Conservation (phyloP, 73 alveolate species). For the Tetrahymena malaccensis region DNA sequence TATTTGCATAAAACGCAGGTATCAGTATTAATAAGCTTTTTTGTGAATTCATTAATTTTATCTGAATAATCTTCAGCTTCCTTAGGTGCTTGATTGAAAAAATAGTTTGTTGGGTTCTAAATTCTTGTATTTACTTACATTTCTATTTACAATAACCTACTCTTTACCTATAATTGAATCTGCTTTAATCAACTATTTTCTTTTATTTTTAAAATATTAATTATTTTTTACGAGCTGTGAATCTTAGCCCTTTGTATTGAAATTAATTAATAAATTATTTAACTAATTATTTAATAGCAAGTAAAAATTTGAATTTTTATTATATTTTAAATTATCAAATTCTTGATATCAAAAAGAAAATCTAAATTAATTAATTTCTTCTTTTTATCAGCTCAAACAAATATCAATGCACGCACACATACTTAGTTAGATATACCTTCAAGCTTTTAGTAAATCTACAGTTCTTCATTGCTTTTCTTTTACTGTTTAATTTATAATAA, state of each 20-base stretch:
- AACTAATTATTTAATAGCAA: background rate
- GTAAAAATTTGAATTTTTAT: background rate
- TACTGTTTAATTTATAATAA: background rate
- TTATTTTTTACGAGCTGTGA: background rate
- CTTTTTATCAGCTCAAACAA: too few relatives aligned
- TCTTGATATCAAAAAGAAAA: background rate
- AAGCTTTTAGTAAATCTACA: background rate
- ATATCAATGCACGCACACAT: background rate
- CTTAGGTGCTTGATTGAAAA: slow-evolving; percentile 21
- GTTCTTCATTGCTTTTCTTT: background rate
- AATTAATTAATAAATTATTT: background rate
- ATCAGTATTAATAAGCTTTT: slow-evolving; percentile 35
- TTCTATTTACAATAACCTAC: background rate
- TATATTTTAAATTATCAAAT: background rate
- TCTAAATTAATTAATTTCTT: background rate
- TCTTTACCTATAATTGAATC: background rate
- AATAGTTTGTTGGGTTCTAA: slow-evolving; percentile 30
- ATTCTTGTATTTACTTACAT: slow-evolving; percentile 1
- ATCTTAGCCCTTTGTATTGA: background rate
- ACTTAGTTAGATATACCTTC: background rate
- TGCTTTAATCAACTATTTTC: background rate
- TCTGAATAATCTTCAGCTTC: slow-evolving; percentile 26
- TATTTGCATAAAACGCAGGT: slow-evolving; percentile 80
- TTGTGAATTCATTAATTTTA: slow-evolving; percentile 23
- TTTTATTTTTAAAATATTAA: background rate